Evolutionary conservation across 805 yeast species (phyloP).

Genomic region (Kazachstania bromeliacearum): DNA sequence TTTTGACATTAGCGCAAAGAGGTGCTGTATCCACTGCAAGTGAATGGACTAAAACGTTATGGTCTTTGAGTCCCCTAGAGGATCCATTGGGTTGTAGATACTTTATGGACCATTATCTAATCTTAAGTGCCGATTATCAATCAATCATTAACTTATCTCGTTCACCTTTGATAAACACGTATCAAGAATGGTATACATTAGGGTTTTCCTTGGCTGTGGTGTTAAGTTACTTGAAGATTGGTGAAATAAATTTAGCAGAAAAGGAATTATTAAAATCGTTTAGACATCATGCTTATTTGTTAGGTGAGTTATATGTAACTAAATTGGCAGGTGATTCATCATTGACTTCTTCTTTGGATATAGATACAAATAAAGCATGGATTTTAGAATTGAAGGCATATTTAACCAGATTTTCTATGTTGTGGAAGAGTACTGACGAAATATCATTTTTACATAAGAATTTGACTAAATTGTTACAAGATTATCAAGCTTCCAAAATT

Average conservation of each 20-base stretch:
- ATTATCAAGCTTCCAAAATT: conserved; percentile 8
- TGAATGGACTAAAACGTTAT: conserved; percentile 58
- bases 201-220: conserved; percentile 60
- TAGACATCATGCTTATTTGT: conserved; percentile 44
- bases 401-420: conserved; percentile 40
- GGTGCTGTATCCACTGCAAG: conserved; percentile 74
- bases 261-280: conserved; percentile 42
- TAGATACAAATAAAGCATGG: conserved; percentile 5
- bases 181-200: conserved; percentile 62
- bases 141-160: conserved; percentile 50
- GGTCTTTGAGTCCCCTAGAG: conserved; percentile 62
- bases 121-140: conserved; percentile 53
- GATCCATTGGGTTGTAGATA: conserved; percentile 82
- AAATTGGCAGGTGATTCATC: conserved; percentile 18
- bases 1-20: conserved; percentile 60
- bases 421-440: conserved; percentile 45
- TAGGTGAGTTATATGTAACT: conserved; percentile 17
- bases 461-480: conserved; percentile 23
- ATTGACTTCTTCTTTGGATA: conserved; percentile 12
- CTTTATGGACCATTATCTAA: conserved; percentile 71
- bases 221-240: conserved; percentile 46
- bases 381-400: conserved; percentile 46
- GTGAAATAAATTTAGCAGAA: conserved; percentile 37
- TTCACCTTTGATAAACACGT: conserved; percentile 48
- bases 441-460: conserved; percentile 41